Conservation (phyloP, 2,329 filamentous ascomycete genomes). For the Dendrostoma leiphaemia region DNA sequence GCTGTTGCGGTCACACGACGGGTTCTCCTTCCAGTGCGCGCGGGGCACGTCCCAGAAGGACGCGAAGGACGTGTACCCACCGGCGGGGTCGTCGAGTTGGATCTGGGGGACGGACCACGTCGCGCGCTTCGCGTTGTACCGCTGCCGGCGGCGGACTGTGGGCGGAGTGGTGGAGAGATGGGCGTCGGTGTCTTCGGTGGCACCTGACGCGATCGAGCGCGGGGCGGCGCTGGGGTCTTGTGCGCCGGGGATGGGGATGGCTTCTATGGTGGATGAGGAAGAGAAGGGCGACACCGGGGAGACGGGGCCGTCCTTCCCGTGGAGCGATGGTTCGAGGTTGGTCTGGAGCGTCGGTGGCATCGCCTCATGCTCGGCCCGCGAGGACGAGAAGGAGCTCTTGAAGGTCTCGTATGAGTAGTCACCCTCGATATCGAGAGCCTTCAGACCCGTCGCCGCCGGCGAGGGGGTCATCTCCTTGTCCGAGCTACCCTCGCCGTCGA, state of each 20-base stretch:
- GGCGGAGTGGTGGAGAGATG: background rate
- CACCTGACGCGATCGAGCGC: background rate
- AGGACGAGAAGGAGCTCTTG: background rate
- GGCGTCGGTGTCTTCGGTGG: background rate
- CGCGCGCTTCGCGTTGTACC: background rate
- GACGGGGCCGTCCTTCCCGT: background rate
- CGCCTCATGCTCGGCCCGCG: background rate
- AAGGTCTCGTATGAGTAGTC: background rate
- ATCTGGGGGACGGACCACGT: background rate
- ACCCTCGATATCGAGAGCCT: background rate
- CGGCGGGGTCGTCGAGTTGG: background rate
- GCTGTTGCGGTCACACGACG: background rate
- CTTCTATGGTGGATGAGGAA: background rate
- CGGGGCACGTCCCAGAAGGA: background rate
- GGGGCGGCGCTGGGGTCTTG: background rate
- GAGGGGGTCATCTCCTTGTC: background rate
- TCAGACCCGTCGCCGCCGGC: background rate
- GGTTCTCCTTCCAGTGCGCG: no score
- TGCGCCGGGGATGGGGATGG: background rate
- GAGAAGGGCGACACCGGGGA: background rate
- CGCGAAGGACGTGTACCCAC: background rate
- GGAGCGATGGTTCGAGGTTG: background rate
- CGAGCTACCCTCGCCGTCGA: background rate
- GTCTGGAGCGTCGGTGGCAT: no score
- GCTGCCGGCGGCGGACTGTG: background rate